Conservation (phyloP, 306 rosid genomes). For the Malus domestica region DNA sequence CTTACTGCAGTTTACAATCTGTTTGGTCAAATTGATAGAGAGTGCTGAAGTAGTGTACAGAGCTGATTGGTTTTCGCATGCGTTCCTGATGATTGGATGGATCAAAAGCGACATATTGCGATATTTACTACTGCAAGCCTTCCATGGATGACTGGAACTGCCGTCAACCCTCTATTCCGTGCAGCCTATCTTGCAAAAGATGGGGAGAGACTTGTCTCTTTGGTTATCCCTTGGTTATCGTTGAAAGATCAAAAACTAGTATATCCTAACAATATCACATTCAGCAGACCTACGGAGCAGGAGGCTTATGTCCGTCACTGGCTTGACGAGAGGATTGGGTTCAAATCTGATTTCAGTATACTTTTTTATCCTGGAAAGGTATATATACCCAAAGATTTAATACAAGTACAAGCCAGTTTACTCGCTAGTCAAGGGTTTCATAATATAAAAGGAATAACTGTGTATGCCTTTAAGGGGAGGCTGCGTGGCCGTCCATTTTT, state of each 20-base stretch:
- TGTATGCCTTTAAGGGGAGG: background rate
- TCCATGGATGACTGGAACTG: constrained; percentile 99
- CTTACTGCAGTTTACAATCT: background rate
- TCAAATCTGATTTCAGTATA: constrained; percentile 43
- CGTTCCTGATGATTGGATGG: constrained; percentile 44
- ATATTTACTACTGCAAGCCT: constrained; percentile 96
- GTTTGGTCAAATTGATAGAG: background rate
- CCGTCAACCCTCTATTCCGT: constrained; percentile 91
- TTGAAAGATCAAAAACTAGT: constrained; percentile 63
- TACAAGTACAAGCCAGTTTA: background rate
- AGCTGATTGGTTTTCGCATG: constrained; percentile 9
- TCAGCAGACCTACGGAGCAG: constrained; percentile 58
- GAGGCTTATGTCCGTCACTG: constrained; percentile 64
- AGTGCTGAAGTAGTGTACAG: background rate
- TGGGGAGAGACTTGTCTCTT: constrained; percentile 57
- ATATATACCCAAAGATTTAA: constrained; percentile 13
- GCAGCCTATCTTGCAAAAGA: constrained; percentile 72
- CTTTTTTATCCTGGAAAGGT: constrained; percentile 84
- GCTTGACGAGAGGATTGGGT: constrained; percentile 79
- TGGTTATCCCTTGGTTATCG: constrained; percentile 91
- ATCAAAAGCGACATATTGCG: constrained; percentile 61
- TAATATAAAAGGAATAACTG: background rate
- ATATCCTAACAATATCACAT: constrained; percentile 68
- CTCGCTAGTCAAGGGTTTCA: background rate
- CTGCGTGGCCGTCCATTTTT: background rate